A percentile compares a stretch with the other conserved stretches of the same genome.
These are phyloP conservation scores for Zancudomyces culisetae DNA, from an alignment of 371 early-diverging fungal genomes.

Conservation along the genomic window DNA sequence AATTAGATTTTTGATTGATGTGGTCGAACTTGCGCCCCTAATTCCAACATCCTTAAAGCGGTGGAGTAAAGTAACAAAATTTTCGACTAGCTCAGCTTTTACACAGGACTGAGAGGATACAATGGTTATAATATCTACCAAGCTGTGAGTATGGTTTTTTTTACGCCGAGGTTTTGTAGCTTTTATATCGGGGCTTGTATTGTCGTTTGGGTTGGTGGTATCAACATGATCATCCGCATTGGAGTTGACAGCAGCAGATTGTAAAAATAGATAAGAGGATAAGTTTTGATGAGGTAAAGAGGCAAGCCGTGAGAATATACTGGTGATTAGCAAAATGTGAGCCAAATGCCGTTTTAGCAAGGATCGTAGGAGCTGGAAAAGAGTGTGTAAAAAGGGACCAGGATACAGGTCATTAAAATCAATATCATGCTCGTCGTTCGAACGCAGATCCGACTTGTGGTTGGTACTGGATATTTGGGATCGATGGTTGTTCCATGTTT, in stretches of 20 bases:
- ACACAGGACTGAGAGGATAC: neutral
- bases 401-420: slow-evolving; percentile 8
- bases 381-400: slow-evolving; percentile 13
- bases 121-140: neutral
- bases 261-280: slow-evolving; percentile 13
- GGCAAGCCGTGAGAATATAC: slow-evolving; percentile 12
- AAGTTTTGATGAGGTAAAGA: slow-evolving; percentile 13
- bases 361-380: slow-evolving; percentile 8
- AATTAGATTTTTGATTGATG: no score
- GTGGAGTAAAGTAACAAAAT: neutral
- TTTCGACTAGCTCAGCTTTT: neutral
- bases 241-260: slow-evolving; percentile 3
- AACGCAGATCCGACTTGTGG: no score
- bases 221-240: no score
- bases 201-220: neutral
- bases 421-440: neutral
- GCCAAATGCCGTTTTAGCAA: slow-evolving; percentile 16
- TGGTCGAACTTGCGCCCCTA: neutral
- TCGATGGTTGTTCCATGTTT: neutral
- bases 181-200: neutral
- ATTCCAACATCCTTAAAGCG: neutral
- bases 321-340: slow-evolving; percentile 18
- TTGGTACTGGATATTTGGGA: no score
- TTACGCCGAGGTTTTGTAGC: neutral
- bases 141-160: neutral